Conservation (phyloP, 2,329 filamentous ascomycete species). For the Fusarium chlamydosporum region DNA sequence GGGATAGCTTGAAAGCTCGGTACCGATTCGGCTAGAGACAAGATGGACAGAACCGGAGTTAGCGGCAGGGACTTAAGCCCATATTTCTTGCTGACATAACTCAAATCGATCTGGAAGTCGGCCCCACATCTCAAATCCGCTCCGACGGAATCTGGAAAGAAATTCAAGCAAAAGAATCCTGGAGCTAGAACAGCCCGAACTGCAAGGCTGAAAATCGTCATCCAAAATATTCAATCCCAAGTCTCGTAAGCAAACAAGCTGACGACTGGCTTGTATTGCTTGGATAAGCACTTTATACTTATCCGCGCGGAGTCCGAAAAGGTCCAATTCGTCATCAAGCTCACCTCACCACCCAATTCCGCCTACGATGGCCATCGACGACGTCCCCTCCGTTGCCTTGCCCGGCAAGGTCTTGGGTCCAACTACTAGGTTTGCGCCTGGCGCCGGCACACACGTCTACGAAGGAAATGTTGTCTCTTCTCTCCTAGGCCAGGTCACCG, state of each 20-base stretch:
- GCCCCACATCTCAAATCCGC: constrained; percentile 34
- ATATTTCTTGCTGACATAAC: constrained; percentile 40
- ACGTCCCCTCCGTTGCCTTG: constrained; percentile 71
- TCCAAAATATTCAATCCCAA: constrained; percentile 13
- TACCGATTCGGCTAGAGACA: constrained; percentile 41
- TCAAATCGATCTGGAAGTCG: constrained; percentile 10
- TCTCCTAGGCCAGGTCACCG: constrained; percentile 78
- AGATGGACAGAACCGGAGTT: constrained; percentile 43
- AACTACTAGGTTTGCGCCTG: constrained; percentile 75
- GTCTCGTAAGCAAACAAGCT: constrained; percentile 15
- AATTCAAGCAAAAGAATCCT: constrained; percentile 26
- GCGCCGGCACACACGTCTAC: constrained; percentile 87
- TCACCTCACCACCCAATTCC: constrained; percentile 32
- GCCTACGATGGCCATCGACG: constrained; percentile 52
- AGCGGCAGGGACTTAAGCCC: constrained; percentile 49
- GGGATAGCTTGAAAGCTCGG: constrained; percentile 32
- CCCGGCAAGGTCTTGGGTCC: constrained; percentile 87
- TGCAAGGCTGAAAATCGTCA: constrained; percentile 41
- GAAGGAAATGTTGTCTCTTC: constrained; percentile 83
- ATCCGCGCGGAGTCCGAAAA: constrained; percentile 18
- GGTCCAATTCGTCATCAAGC: constrained; percentile 10
- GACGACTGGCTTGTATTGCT: constrained; percentile 18
- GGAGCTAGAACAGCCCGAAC: constrained; percentile 4
- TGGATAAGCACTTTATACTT: constrained; percentile 23
- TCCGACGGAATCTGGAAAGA: constrained; percentile 35